Percentiles rank a stretch among this genome's conserved stretches.
Evolutionary conservation across 768 basidiomycete species (phyloP).

Genomic region (Boletus patriciae): DNA sequence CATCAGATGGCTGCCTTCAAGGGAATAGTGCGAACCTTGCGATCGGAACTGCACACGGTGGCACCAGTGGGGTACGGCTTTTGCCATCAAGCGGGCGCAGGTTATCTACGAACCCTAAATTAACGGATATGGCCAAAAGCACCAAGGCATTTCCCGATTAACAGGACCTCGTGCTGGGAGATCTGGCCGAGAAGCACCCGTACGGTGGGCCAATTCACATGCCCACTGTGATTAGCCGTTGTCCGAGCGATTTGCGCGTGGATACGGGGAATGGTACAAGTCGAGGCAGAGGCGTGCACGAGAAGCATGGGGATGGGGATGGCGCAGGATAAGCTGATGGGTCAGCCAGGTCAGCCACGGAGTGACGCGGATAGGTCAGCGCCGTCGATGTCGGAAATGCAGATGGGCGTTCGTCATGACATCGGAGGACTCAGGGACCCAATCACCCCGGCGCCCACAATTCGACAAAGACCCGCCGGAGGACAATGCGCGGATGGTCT

Average conservation of each 20-base stretch:
- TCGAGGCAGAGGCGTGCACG: slow-evolving; percentile 2
- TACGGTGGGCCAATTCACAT: slow-evolving; percentile 9
- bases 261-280: slow-evolving; percentile 4
- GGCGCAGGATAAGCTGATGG: slow-evolving; percentile 4
- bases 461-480: not conserved
- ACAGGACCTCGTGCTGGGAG: slow-evolving; percentile 20
- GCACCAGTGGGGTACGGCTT: slow-evolving; percentile 21
- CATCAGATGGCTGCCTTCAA: slow-evolving; percentile 19
- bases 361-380: slow-evolving; percentile 8
- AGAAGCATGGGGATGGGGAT: slow-evolving; percentile 12
- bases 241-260: slow-evolving; percentile 19
- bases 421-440: slow-evolving; percentile 6
- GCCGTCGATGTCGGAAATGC: slow-evolving; percentile 27
- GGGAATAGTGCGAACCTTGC: slow-evolving; percentile 15
- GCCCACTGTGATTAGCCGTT: slow-evolving; percentile 15
- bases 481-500: not conserved
- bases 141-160: slow-evolving; percentile 28
- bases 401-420: slow-evolving; percentile 5
- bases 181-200: slow-evolving; percentile 24
- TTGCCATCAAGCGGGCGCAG: slow-evolving; percentile 17
- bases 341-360: not conserved
- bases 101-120: slow-evolving; percentile 29
- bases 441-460: slow-evolving; percentile 10
- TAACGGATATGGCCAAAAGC: slow-evolving; percentile 30
- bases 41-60: slow-evolving; percentile 10